Base-by-base conservation (phyloP, 2,329 filamentous ascomycete species). In the Exophiala sp. region DNA sequence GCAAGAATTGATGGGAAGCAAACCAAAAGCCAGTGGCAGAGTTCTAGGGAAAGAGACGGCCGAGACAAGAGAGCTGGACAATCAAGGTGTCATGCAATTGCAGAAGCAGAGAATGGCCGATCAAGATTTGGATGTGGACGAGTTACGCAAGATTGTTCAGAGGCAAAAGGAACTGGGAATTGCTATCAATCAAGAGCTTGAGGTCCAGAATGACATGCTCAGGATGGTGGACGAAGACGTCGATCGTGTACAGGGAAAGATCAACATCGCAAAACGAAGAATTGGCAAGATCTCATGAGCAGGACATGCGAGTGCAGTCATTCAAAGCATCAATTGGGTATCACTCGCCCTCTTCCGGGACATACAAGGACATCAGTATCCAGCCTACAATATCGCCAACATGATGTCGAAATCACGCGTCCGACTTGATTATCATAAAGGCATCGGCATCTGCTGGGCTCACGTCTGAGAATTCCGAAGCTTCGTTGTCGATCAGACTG, bases 111-210 rank as follows among this genome's bases (percentile, higher is more conserved):
- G 83, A 52, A 85, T 86, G 70, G 65, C 75, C 42, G 78, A 83
- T 46, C 83, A 86, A 63, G 83, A 86, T 57, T 69, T 78, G 62
- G 80, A 81, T 63, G 74, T 86, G 3, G 72, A 82, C 40, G 78
- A 81, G 59, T 62, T 86, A 59, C 75, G 78, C 41, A 81, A 79
- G 60, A 80, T 83, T 34, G 78, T 85, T 39, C 68, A 77, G 33
- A 69, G 82, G 57, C 80, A 85, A 72, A 79, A 77, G 65, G 81
- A 86, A 65, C 75, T 86, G 69, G 83, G 82, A 1, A 77, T 83
- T 21, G 73, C 78, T 62, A 85, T 86, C 59, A 83, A 85, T 59
- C 76, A 81, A 55, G 83, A 86, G 69, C 66, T 86, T 62, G 75
- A 78, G 53, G 71, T 84, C 54, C 82, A 85, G 71, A 84, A 84